Evolutionary conservation across 2,329 filamentous ascomycete genomes (phyloP).

Genomic region (Talaromyces sp.): DNA sequence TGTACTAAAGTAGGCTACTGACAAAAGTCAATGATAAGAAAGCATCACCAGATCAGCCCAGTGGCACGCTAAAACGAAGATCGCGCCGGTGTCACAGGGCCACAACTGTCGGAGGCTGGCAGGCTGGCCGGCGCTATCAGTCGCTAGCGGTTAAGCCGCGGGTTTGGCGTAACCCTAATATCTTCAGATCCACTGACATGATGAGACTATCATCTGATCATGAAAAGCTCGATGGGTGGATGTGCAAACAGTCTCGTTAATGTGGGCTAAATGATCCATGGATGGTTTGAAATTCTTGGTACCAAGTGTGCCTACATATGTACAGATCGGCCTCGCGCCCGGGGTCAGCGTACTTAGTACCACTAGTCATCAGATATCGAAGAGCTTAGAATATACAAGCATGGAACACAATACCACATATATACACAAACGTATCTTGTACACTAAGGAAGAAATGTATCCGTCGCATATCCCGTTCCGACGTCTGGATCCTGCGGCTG

Average conservation of each 20-base stretch:
- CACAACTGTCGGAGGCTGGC: not conserved
- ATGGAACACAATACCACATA: not conserved
- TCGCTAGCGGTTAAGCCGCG: not conserved
- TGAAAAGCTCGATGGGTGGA: not conserved
- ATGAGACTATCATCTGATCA: not conserved
- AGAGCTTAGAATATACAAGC: not conserved
- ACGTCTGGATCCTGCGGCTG: slow-evolving; percentile 21
- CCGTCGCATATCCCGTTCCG: not conserved
- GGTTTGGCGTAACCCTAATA: not conserved
- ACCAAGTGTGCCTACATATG: not conserved
- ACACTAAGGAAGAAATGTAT: not conserved
- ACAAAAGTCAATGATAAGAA: not conserved
- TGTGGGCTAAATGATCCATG: not conserved
- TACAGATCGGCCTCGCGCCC: not conserved
- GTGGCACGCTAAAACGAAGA: not conserved
- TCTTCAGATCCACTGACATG: not conserved
- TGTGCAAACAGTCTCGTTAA: not conserved
- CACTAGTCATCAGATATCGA: not conserved
- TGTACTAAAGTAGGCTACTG: not conserved
- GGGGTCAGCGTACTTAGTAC: not conserved
- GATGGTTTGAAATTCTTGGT: not conserved
- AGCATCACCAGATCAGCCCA: slow-evolving; percentile 4
- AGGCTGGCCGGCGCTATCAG: not conserved
- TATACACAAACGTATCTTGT: not conserved
- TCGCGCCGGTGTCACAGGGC: not conserved